Conservation (phyloP, 164 flowering plant species). For the Pachysandra terminalis region DNA sequence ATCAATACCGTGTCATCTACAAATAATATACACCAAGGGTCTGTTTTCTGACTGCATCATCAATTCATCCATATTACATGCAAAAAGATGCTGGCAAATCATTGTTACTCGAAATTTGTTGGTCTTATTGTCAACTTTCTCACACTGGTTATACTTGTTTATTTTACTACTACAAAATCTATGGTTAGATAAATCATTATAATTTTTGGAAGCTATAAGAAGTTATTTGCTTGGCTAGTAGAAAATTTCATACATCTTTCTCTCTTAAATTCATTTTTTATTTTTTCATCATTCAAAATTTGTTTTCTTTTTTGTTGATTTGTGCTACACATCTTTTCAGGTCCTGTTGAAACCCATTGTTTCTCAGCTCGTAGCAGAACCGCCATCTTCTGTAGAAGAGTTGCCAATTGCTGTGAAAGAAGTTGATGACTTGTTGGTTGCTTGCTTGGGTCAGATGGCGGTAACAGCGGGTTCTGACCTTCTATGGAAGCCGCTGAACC, state of each 20-base stretch:
- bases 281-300: neutral
- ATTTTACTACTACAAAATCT: no score
- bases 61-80: no score
- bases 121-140: no score
- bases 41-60: no score
- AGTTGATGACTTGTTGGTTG: constrained; percentile 71
- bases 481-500: constrained; percentile 89
- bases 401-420: constrained; percentile 45
- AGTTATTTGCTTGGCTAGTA: no score
- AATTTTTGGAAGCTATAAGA: no score
- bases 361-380: constrained; percentile 63
- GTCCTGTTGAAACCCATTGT: constrained; percentile 78
- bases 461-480: constrained; percentile 79
- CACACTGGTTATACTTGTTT: no score
- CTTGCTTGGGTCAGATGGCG: constrained; percentile 94
- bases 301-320: constrained; percentile 1
- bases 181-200: no score
- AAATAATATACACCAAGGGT: no score
- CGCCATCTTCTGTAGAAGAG: constrained; percentile 53
- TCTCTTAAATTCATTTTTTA: neutral
- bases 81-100: no score
- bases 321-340: constrained; percentile 29
- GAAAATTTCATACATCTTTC: neutral
- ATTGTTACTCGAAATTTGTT: no score
- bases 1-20: no score